Conservation (phyloP, 106 monocot genomes). For the Dioscorea alata region DNA sequence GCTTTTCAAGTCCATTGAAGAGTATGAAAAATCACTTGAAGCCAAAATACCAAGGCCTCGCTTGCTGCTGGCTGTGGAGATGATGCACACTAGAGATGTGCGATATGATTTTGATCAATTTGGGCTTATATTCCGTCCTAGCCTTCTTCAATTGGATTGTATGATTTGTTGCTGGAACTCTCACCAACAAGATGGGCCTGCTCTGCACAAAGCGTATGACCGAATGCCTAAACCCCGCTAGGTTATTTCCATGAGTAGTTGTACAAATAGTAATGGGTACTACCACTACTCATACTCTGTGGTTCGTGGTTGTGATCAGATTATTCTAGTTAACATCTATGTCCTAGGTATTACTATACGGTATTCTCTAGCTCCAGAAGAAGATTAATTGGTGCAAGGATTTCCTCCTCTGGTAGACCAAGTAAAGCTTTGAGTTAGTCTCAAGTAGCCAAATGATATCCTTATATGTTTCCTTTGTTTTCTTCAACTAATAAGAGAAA, state of each 20-base stretch:
- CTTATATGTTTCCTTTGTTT: neutral
- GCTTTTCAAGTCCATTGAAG: constrained; percentile 97
- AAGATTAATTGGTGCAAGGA: constrained; percentile 94
- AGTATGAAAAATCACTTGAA: constrained; percentile 89
- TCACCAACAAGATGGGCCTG: constrained; percentile 92
- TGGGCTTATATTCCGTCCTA: constrained; percentile 93
- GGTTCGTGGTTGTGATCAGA: constrained; percentile 94
- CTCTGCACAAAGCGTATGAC: constrained; percentile 92
- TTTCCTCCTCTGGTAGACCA: constrained; percentile 96
- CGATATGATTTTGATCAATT: constrained; percentile 95
- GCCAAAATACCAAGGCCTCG: constrained; percentile 64
- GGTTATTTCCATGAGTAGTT: constrained; percentile 99
- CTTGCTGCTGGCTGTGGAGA: constrained; percentile 96
- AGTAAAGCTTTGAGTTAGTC: constrained; percentile 26
- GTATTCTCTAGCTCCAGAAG: constrained; percentile 97
- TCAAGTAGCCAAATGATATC: neutral
- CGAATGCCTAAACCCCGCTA: constrained; percentile 98
- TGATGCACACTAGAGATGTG: constrained; percentile 95
- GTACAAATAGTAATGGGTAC: constrained; percentile 95
- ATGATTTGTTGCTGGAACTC: constrained; percentile 98
- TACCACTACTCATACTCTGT: constrained; percentile 99
- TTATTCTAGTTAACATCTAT: constrained; percentile 97
- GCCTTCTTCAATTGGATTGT: constrained; percentile 94
- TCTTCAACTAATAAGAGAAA: neutral
- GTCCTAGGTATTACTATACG: constrained; percentile 93